Evolutionary conservation across 2,329 filamentous ascomycete genomes (phyloP).

Genomic region (Aspergillus fumigatiaffinis): DNA sequence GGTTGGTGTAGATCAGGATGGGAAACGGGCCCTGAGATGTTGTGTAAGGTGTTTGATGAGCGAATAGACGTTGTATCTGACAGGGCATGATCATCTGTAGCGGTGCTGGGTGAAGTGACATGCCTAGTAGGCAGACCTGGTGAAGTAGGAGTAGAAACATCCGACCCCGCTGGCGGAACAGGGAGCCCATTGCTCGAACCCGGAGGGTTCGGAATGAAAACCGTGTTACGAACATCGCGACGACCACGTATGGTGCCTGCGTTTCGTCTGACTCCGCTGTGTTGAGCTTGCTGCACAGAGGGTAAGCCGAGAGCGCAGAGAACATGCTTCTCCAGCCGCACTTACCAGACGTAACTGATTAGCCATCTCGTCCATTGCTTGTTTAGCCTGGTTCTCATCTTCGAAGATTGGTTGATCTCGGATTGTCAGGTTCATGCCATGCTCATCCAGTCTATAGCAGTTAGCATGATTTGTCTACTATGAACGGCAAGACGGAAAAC

Average conservation of each 20-base stretch:
- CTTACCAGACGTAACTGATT: constrained; percentile 45
- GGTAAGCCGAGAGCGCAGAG: constrained; percentile 15
- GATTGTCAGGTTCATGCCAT: constrained; percentile 45
- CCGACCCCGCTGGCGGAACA: constrained; percentile 21
- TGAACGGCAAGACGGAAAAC: background rate
- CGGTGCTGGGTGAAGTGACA: constrained; percentile 49
- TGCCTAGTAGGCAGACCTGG: constrained; percentile 32
- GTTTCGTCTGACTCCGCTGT: constrained; percentile 59
- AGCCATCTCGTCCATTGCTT: constrained; percentile 47
- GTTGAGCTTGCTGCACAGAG: constrained; percentile 39
- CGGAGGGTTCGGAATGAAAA: constrained; percentile 63
- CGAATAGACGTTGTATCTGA: constrained; percentile 91
- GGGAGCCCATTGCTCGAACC: constrained; percentile 34
- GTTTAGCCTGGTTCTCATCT: constrained; percentile 47
- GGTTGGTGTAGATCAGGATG: constrained; percentile 78
- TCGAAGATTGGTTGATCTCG: constrained; percentile 48
- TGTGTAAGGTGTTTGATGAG: constrained; percentile 75
- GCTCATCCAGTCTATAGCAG: constrained; percentile 36
- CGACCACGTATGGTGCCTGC: constrained; percentile 78
- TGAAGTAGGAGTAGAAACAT: constrained; percentile 30
- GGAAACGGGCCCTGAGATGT: constrained; percentile 62
- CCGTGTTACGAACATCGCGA: constrained; percentile 85
- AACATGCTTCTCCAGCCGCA: constrained; percentile 5
- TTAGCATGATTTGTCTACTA: constrained; percentile 12
- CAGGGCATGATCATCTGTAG: constrained; percentile 61